Evolutionary conservation across 2,329 filamentous ascomycete genomes (phyloP).

Genomic region (Aquanectria penicillioides): DNA sequence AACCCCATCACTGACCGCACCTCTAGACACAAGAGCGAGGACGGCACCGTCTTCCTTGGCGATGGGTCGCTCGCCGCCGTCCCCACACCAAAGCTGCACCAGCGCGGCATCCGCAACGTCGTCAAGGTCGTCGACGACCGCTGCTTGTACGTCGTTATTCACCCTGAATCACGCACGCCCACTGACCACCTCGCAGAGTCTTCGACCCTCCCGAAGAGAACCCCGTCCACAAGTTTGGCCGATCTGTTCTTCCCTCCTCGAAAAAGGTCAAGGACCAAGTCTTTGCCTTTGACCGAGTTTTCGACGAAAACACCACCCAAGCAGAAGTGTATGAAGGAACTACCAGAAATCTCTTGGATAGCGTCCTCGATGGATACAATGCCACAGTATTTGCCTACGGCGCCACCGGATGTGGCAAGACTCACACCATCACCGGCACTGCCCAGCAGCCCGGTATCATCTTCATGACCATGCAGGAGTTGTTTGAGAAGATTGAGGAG

Average conservation of each 20-base stretch:
- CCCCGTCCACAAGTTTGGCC: constrained; percentile 86
- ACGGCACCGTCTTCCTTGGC: constrained; percentile 91
- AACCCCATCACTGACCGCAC: constrained; percentile 23
- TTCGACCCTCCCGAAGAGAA: constrained; percentile 98
- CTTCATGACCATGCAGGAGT: constrained; percentile 98
- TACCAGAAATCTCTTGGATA: constrained; percentile 89
- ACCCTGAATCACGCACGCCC: not conserved
- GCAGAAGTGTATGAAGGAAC: constrained; percentile 95
- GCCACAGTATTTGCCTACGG: constrained; percentile 99
- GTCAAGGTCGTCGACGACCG: constrained; percentile 97
- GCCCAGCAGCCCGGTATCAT: constrained; percentile 95
- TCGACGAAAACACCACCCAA: constrained; percentile 94
- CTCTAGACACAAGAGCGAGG: constrained; percentile 73
- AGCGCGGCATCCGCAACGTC: constrained; percentile 88
- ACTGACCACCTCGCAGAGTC: constrained; percentile 65
- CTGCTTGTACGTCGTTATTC: constrained; percentile 77
- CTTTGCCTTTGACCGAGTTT: constrained; percentile 95
- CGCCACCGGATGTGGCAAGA: constrained; percentile 97
- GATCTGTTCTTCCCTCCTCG: constrained; percentile 81
- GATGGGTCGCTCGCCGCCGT: constrained; percentile 93
- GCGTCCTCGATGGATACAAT: constrained; percentile 96
- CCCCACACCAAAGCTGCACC: constrained; percentile 84
- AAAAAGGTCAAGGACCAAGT: constrained; percentile 98
- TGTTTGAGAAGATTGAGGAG: constrained; percentile 96
- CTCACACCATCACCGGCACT: constrained; percentile 95